Base-by-base conservation (phyloP, 2,329 filamentous ascomycete species). In the Cucurbitaria berberidis region DNA sequence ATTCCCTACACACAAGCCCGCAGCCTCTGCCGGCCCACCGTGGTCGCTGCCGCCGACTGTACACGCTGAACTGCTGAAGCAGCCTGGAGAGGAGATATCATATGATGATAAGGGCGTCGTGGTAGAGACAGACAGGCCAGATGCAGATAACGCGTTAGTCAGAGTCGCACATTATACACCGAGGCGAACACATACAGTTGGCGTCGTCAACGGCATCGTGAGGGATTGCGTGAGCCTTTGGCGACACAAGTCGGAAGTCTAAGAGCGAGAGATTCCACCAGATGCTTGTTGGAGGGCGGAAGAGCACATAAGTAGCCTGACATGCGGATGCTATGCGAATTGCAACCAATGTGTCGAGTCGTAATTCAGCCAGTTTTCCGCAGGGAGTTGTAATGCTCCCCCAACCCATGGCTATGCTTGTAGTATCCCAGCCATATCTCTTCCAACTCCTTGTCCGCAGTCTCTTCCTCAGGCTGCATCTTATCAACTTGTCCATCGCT, bases 361-460 rank as follows among this genome's bases (percentile, higher is more conserved):
- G n/a, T n/a, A n/a, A n/a, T n/a, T n/a, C n/a, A n/a, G n/a, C n/a
- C n/a, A n/a, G n/a, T n/a, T n/a, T n/a, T n/a, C n/a, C n/a, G n/a
- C n/a, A 99, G 76, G 47, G 93, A 96, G 73, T 99, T 99, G 77
- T 99, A 99, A 77, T 99, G 95, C 79, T 98, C 95, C 11, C 95
- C 95, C 44, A 99, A 79, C 1, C 93, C 93, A 74, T 96, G 98
- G 43, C 90, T 91, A 78, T 97, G 92, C 66, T 90, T 84, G 76
- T 98, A 98, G 76, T 98, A 99, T 30, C 92, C 93, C 75, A 99
- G 75, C 93, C 95, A 98, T 45, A 96, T 82, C 62, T 84, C 85
- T 64, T 84, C 84, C 61, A 77, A 80, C 9, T 67, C 68, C 47
- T 75, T 72, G 61, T 77, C 80, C 8, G 65, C 68, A 48, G 74